Evolutionary conservation across 306 rosid species (phyloP), one percentile per base, ranked within the genome.

Genomic region (Psophocarpus tetragonolobus): DNA sequence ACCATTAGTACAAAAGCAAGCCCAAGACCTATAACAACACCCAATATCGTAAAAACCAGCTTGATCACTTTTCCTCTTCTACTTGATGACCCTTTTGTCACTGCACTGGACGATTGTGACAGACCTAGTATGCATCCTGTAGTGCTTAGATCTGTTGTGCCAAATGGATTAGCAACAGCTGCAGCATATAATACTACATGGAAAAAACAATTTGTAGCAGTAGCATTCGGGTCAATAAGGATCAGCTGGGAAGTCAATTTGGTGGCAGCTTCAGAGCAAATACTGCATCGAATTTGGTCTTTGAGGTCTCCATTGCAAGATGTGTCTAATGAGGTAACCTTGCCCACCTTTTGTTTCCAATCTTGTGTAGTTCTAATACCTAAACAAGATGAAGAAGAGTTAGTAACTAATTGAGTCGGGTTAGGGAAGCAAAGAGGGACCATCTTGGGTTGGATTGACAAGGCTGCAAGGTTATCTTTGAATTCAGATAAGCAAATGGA

Each of bases 111-210:
- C 1, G 24, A 42, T 30, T 13, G 11, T 12, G 91, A 84, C 81
- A 91, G 1, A 5, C 90, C 87, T 3, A 91, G 65, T 23, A 91
- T 84, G 56, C 98, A 93, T 48, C 79, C 2, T 30, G 90, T 91
- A 0, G 92, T 81, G 15, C 79, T 79, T 2, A 58, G 36, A 77
- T 93, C 88, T 2, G 79, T 75, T 0, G 97, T 94, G 21, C 98
- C 98, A 36, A 81, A 67, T 57, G 87, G 64, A 1, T 88, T 93
- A 9, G 70, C 96, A 54, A 93, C 14, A 61, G 75, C 97, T 1
- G 87, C 89, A 56, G 97, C 92, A 69, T 91, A 89, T 0, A 91
- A 36, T 18, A 83, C 42, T 9, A 86, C 5, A 51, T 81, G 88
- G 60, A 83, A 78, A 5, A 87, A 91, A 75, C 98, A 93, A 3